Evolutionary conservation across 345 rosid genomes (phyloP).

Genomic region (Hevea brasiliensis): DNA sequence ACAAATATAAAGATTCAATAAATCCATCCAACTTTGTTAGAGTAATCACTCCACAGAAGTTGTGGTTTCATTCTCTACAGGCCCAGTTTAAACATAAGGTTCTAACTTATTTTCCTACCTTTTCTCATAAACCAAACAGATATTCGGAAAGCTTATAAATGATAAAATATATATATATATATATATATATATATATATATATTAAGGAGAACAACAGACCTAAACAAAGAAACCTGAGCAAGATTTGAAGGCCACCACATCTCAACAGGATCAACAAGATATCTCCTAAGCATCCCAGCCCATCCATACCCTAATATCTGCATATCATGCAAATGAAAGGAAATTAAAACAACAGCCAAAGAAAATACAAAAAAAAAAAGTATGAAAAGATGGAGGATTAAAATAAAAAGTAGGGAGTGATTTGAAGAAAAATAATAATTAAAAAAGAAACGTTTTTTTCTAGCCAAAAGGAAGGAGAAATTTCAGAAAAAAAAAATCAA

Average conservation of each 20-base stretch:
- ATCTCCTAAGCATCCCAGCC: conserved; percentile 99
- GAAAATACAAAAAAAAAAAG: not conserved
- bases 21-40: not conserved
- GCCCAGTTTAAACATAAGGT: too few species aligned
- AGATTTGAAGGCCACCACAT: conserved; percentile 99
- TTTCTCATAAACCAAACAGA: conserved; percentile 32
- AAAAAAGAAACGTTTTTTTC: not conserved
- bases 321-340: conserved; percentile 4
- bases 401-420: not conserved
- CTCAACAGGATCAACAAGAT: conserved; percentile 91
- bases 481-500: too few species aligned
- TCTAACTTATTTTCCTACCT: not conserved
- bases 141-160: not conserved
- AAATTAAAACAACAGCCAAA: not conserved
- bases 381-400: not conserved
- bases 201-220: conserved; percentile 42
- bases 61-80: too few species aligned
- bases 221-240: conserved; percentile 96
- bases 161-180: too few species aligned
- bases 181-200: too few species aligned
- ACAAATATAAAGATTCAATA: not conserved
- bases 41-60: not conserved
- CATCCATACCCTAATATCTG: conserved; percentile 96
- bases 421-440: not conserved
- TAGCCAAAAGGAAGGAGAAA: too few species aligned